Conservation (phyloP, 164 flowering plant genomes). For the Pachysandra terminalis region DNA sequence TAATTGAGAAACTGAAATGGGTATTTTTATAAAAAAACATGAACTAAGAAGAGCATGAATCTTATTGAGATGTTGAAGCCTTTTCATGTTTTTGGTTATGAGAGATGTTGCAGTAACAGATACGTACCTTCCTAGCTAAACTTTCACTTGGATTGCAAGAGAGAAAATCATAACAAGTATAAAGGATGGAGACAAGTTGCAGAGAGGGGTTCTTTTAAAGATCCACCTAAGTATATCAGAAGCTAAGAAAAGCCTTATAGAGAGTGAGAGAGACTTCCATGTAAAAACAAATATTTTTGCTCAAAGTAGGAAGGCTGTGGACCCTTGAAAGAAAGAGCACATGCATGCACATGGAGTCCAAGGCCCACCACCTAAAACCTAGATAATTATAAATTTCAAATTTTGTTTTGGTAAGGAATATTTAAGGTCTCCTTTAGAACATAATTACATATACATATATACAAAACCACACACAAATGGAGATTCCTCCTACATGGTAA, state of each 20-base stretch:
- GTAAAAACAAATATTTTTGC: slow-evolving; percentile 37
- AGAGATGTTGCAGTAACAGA: neutral
- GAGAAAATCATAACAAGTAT: neutral
- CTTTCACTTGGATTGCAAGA: neutral
- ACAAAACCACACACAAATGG: neutral
- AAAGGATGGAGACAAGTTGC: slow-evolving; percentile 8
- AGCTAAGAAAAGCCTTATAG: too few relatives aligned
- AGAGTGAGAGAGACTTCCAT: slow-evolving; percentile 26
- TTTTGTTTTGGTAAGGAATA: too few relatives aligned
- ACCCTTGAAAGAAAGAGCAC: slow-evolving; percentile 48
- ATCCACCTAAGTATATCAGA: slow-evolving; percentile 7
- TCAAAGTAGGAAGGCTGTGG: slow-evolving; percentile 43
- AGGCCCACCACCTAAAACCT: slow-evolving; percentile 50
- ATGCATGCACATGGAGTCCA: slow-evolving; percentile 65
- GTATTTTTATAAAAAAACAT: neutral
- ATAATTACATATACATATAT: too few relatives aligned
- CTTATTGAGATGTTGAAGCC: neutral
- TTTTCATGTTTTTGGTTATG: neutral
- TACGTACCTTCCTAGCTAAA: neutral
- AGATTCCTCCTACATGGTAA: neutral
- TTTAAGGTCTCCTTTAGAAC: too few relatives aligned
- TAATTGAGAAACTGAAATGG: neutral
- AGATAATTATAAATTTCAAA: neutral
- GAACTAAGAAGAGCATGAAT: neutral
- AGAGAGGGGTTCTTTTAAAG: slow-evolving; percentile 10